phyloP scores from a whole-genome alignment of 306 rosid species.

The Phaseolus lunatus region DNA sequence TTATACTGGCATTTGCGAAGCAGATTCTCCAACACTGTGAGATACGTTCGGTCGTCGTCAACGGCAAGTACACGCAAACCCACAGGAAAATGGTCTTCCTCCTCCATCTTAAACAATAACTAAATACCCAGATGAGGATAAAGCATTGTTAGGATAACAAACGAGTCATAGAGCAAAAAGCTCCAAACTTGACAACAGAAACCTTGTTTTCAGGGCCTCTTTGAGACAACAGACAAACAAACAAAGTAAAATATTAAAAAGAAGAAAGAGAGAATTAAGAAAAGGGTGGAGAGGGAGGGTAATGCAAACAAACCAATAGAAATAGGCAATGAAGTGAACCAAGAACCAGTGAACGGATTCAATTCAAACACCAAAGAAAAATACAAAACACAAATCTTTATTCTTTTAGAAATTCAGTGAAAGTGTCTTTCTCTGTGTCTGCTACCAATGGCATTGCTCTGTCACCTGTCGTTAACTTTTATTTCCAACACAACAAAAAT shows the following conservation, averaged over 20 bases:
- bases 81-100: slow-evolving; percentile 65
- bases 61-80: slow-evolving; percentile 95
- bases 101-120: slow-evolving; percentile 49
- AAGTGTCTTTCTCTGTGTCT: background rate
- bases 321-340: background rate
- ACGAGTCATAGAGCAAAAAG: slow-evolving; percentile 31
- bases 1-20: slow-evolving; percentile 83
- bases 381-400: slow-evolving; percentile 6
- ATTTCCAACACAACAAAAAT: slow-evolving; percentile 1
- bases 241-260: background rate
- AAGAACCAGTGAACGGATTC: background rate
- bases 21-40: slow-evolving; percentile 66
- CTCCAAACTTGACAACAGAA: slow-evolving; percentile 22
- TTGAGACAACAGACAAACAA: background rate
- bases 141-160: slow-evolving; percentile 26
- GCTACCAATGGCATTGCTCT: background rate
- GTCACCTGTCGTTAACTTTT: background rate
- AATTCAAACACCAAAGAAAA: background rate
- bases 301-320: background rate
- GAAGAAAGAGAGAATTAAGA: background rate
- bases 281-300: background rate
- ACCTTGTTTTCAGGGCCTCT: background rate
- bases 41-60: slow-evolving; percentile 78
- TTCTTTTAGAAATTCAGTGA: slow-evolving; percentile 18
- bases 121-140: slow-evolving; percentile 34